A percentile compares a stretch with the other conserved stretches of the same genome.
phyloP scores from a whole-genome alignment of 495 filamentous ascomycete genomes.

The Penicillium coffeae region DNA sequence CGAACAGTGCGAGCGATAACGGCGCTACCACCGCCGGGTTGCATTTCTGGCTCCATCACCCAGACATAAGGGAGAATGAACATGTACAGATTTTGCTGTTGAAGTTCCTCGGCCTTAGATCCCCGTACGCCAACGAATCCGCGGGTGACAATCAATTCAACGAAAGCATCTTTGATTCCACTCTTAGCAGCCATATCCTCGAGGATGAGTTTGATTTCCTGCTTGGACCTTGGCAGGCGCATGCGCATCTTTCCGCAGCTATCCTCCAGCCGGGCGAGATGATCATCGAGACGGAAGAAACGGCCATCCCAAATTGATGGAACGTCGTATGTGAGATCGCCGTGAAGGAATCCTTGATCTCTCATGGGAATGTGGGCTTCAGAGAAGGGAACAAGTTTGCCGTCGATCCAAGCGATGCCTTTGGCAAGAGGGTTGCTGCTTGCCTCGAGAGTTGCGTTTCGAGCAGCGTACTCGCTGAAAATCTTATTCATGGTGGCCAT shows the following conservation, averaged over 20 bases:
- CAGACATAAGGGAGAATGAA: conserved; percentile 36
- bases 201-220: conserved; percentile 30
- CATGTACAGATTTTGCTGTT: conserved; percentile 37
- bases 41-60: conserved; percentile 37
- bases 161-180: conserved; percentile 37
- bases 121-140: conserved; percentile 32
- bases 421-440: conserved; percentile 30
- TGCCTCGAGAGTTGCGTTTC: conserved; percentile 18
- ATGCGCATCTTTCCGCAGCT: conserved; percentile 37
- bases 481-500: conserved; percentile 32
- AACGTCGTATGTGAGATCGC: conserved; percentile 41
- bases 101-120: conserved; percentile 19
- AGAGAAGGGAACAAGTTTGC: conserved; percentile 23
- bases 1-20: conserved; percentile 37
- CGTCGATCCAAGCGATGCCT: conserved; percentile 36
- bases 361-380: conserved; percentile 37
- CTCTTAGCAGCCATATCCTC: conserved; percentile 33
- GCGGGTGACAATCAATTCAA: conserved; percentile 40
- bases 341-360: conserved; percentile 41
- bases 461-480: conserved; percentile 25
- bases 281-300: conserved; percentile 37
- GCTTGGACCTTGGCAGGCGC: conserved; percentile 27
- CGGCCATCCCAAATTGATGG: conserved; percentile 40
- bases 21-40: conserved; percentile 31
- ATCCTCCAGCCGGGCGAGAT: conserved; percentile 27